Percentiles rank a stretch among this genome's conserved stretches.
phyloP scores from a whole-genome alignment of 257 asterid species.

The Craterostigma plantagineum region DNA sequence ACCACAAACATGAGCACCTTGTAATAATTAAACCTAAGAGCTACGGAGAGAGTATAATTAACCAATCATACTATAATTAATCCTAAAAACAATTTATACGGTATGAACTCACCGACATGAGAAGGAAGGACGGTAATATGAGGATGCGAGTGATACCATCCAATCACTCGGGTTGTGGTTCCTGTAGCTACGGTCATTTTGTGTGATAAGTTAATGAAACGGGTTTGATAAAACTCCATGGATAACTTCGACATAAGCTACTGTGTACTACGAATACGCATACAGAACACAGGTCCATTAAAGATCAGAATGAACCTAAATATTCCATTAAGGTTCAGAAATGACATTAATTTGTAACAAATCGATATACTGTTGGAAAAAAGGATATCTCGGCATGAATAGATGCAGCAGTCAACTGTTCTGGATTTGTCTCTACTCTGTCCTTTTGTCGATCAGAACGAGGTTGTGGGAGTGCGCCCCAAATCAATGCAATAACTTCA shows the following conservation, averaged over 20 bases:
- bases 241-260: too few relatives aligned
- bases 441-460: slow-evolving; percentile 92
- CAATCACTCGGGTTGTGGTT: slow-evolving; percentile 86
- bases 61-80: not conserved
- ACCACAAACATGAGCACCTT: slow-evolving; percentile 9
- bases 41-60: not conserved
- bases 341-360: not conserved
- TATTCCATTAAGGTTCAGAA: not conserved
- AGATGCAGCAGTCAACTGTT: slow-evolving; percentile 97
- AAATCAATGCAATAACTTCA: slow-evolving; percentile 57
- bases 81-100: not conserved
- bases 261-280: too few relatives aligned
- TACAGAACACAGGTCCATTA: too few relatives aligned
- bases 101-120: slow-evolving; percentile 70
- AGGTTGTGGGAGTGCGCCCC: slow-evolving; percentile 99
- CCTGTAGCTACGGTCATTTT: slow-evolving; percentile 74
- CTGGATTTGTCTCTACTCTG: slow-evolving; percentile 97
- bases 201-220: slow-evolving; percentile 21
- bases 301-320: too few relatives aligned
- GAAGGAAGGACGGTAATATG: slow-evolving; percentile 98
- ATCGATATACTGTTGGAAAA: slow-evolving; percentile 1
- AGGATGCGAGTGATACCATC: slow-evolving; percentile 99
- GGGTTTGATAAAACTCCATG: too few relatives aligned
- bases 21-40: not conserved
- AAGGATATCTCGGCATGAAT: slow-evolving; percentile 97